These are phyloP conservation scores for Ascosphaera acerosa DNA, from an alignment of 2,329 filamentous ascomycete species.

Conservation along the genomic window DNA sequence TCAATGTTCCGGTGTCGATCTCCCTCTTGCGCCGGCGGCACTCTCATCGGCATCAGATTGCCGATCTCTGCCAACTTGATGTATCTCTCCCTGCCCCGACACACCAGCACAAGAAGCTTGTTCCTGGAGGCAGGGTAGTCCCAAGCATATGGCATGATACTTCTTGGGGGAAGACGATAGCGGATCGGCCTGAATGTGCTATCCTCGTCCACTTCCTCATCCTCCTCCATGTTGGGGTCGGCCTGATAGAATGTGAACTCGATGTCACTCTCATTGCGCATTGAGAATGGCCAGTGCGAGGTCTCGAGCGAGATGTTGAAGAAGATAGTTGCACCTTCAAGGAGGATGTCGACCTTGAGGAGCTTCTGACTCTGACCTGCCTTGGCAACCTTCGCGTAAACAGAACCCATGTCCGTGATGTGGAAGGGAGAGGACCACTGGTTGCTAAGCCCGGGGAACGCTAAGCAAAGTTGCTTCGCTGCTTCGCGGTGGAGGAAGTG, in stretches of 20 bases:
- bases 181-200: conserved; percentile 81
- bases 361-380: conserved; percentile 71
- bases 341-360: conserved; percentile 64
- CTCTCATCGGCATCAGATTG: conserved; percentile 82
- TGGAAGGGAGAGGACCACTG: conserved; percentile 97
- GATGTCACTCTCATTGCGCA: conserved; percentile 91
- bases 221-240: conserved; percentile 77
- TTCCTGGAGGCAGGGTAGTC: conserved; percentile 95
- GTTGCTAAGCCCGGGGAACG: conserved; percentile 83
- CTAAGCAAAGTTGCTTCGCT: conserved; percentile 74
- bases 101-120: conserved; percentile 69
- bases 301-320: conserved; percentile 71
- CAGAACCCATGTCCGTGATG: conserved; percentile 78
- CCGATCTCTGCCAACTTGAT: conserved; percentile 93
- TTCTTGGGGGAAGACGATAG: conserved; percentile 74
- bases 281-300: conserved; percentile 94
- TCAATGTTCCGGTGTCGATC: conserved; percentile 68
- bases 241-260: conserved; percentile 95
- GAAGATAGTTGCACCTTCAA: conserved; percentile 88
- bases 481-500: conserved; percentile 67
- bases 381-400: conserved; percentile 83
- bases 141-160: conserved; percentile 99
- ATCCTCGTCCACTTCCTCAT: conserved; percentile 42
- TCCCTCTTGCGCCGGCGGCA: conserved; percentile 37
- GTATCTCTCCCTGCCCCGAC: conserved; percentile 58